Base-by-base conservation (phyloP, 2,329 filamentous ascomycete genomes). In the Akanthomyces uredinophilus region DNA sequence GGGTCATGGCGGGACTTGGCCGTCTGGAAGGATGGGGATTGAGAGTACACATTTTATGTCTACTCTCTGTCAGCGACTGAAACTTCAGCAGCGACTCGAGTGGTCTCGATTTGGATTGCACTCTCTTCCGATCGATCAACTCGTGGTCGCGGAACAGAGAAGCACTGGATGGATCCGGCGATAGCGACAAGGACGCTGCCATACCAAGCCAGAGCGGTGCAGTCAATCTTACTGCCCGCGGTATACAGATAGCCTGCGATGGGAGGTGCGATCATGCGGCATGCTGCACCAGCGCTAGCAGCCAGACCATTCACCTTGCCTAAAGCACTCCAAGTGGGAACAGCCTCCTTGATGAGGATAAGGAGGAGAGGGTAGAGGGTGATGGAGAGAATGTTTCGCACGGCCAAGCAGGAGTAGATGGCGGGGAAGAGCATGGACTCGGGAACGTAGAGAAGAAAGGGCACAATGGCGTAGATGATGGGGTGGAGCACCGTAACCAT, bases 341-440 rank as follows among this genome's bases (percentile, higher is more conserved):
- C 87, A 1, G 85, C 84, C 68, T 88, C 84, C 73, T 89, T 89
- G 77, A 89, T 83, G 37, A 88, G 77, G 66, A 89, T 89, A 50
- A 89, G 77, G 43, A 89, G 79, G 5, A 88, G 77, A 2, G 86
- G 87, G 68, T 87, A 89, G n/a, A 87, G 77, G 60, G 86, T 78
- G 68, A 88, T 88, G 51, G 82, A 83, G 43, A 87, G 76, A 16
- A 87, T 68, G 67, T 87, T 88, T 59, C 86, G 81, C 44, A 88
- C 70, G 0, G 81, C 73, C 61, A 87, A 74, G 67, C 81, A 84
- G 56, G 74, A 63, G 70, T 88, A 89, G 64, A 89, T 85, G 57
- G 81, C 83, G 0, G 81, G 74, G 66, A 80, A 83, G 18, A 88
- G 70, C 50, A 80, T 65, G 24, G 71, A 70, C 58, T 77, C 75